These are phyloP conservation scores for Beauveria scarabaeidicola DNA, from an alignment of 2,329 filamentous ascomycete species.

Conservation along the genomic window DNA sequence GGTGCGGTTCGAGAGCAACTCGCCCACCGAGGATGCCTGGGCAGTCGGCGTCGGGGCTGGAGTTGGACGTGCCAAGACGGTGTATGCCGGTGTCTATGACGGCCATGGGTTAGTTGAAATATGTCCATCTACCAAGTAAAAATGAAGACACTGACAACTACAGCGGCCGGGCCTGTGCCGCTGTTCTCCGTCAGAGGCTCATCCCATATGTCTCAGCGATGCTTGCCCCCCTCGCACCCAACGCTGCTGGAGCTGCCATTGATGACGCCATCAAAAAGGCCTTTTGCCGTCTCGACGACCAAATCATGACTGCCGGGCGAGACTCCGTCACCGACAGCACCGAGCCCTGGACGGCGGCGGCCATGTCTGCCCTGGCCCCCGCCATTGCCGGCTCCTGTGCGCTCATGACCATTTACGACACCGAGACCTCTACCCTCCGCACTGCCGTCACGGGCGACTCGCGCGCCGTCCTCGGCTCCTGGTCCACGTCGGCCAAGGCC, in stretches of 20 bases:
- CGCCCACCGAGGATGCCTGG: conserved; percentile 29
- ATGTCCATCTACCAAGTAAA: not conserved
- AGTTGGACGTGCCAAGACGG: conserved; percentile 18
- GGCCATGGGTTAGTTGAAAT: conserved; percentile 35
- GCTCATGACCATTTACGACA: conserved; percentile 54
- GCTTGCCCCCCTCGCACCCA: conserved; percentile 22
- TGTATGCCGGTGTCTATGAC: conserved; percentile 36
- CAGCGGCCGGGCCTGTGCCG: conserved; percentile 34
- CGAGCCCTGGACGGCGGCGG: conserved; percentile 21
- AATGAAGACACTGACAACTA: conserved; percentile 2
- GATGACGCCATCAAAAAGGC: conserved; percentile 47
- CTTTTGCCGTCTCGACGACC: conserved; percentile 49
- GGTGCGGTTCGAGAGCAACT: conserved; percentile 26
- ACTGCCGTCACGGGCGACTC: conserved; percentile 62
- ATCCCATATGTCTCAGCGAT: conserved; percentile 33
- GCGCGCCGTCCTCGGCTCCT: conserved; percentile 51
- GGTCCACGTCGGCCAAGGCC: conserved; percentile 29
- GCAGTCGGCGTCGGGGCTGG: conserved; percentile 24
- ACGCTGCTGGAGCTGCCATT: conserved; percentile 36
- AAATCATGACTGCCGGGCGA: conserved; percentile 36
- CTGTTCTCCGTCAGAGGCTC: conserved; percentile 31
- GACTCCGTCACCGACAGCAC: conserved; percentile 21
- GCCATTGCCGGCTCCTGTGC: conserved; percentile 51
- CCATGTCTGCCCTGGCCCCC: conserved; percentile 25
- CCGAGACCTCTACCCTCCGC: conserved; percentile 40